Conservation (phyloP, 345 rosid species). For the Citrus maxima region DNA sequence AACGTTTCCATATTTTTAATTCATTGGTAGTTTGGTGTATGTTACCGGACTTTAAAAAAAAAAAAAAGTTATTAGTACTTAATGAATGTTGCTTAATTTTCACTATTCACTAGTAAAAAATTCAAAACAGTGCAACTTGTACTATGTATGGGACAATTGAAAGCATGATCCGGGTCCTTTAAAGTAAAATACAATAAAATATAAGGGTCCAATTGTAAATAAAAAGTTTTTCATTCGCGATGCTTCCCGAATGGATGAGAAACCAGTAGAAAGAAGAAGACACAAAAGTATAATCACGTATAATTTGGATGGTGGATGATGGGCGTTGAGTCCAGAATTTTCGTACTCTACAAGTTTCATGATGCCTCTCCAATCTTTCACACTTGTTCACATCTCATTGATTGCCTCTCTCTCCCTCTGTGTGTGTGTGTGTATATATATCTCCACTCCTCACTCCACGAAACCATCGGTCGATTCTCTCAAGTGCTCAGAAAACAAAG, state of each 20-base stretch:
- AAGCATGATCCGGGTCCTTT: not conserved
- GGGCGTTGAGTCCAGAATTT: conserved; percentile 13
- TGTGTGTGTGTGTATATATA: not conserved
- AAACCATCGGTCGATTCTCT: not conserved
- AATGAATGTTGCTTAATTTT: too few species aligned
- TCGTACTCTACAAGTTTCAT: conserved; percentile 15
- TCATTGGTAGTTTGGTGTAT: too few species aligned
- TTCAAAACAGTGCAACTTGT: too few species aligned
- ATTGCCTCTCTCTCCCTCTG: not conserved
- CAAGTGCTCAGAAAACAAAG: too few species aligned
- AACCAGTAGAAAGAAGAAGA: not conserved
- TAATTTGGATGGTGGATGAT: not conserved
- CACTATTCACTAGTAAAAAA: too few species aligned
- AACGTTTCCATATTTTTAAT: too few species aligned
- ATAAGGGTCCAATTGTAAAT: not conserved
- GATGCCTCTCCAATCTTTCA: conserved; percentile 18
- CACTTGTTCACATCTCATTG: conserved; percentile 9
- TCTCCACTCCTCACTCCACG: not conserved
- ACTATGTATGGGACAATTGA: too few species aligned
- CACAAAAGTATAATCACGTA: not conserved
- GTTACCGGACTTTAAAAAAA: too few species aligned
- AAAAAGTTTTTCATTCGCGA: not conserved
- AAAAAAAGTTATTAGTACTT: too few species aligned
- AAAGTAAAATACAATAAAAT: not conserved
- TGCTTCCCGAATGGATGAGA: conserved; percentile 20